Evolutionary conservation across 2,329 filamentous ascomycete genomes (phyloP).

Genomic region (Claviceps arundinis): DNA sequence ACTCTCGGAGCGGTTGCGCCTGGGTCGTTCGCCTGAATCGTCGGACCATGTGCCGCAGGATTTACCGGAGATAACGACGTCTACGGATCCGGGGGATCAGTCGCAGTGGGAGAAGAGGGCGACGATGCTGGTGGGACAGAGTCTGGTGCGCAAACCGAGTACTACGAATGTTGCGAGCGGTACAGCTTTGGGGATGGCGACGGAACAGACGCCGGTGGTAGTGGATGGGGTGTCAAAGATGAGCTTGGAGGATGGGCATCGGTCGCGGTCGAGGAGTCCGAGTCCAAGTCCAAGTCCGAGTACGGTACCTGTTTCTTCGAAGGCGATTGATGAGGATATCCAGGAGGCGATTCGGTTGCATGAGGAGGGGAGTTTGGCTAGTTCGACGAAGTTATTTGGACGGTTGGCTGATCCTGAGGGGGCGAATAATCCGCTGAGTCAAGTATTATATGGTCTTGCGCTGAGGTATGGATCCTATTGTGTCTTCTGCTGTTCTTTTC

Average conservation of each 20-base stretch:
- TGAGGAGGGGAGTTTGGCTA: constrained; percentile 65
- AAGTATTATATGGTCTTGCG: constrained; percentile 90
- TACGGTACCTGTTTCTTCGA: constrained; percentile 28
- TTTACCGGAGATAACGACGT: constrained; percentile 57
- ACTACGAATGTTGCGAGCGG: constrained; percentile 15
- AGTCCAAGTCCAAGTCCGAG: not conserved
- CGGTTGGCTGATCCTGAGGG: constrained; percentile 70
- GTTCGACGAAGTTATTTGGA: constrained; percentile 77
- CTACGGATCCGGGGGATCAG: constrained; percentile 39
- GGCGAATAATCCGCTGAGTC: constrained; percentile 82
- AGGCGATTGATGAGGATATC: constrained; percentile 56
- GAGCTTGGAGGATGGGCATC: constrained; percentile 6
- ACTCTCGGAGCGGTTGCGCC: constrained; percentile 58
- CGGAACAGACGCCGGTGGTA: not conserved
- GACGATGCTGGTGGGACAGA: constrained; percentile 66
- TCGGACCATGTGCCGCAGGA: constrained; percentile 67
- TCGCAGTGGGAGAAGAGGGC: constrained; percentile 85
- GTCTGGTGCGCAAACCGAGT: constrained; percentile 29
- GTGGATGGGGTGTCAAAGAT: constrained; percentile 16
- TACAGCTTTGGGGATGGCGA: no score
- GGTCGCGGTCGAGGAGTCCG: not conserved
- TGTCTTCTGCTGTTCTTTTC: not conserved
- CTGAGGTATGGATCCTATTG: constrained; percentile 47
- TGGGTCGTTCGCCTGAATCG: constrained; percentile 42
- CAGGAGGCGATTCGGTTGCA: constrained; percentile 93